Evolutionary conservation across 768 basidiomycete genomes (phyloP), one percentile per base, ranked within the genome.

Genomic region (Amanita polypyramis): DNA sequence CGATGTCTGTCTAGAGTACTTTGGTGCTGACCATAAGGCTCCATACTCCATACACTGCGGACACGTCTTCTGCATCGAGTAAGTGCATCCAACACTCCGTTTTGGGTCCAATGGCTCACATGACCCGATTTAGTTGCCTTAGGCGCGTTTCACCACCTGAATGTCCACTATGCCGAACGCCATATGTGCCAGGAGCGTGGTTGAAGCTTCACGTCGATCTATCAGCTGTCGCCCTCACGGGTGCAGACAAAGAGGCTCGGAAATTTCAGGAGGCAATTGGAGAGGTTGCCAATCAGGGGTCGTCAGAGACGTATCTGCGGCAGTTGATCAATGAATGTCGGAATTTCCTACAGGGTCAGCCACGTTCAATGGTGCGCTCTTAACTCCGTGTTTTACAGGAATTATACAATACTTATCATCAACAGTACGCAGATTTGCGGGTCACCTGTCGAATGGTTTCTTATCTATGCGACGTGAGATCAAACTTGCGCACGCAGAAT

Each of bases 1-100:
- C 72, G 85, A 87, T 65, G 74, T 87, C 57, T 88, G 85, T 65
- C 70, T 81, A 55, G 84, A 87, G 55, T 62, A 65, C 27, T 86
- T 81, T 59, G 69, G 69, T 43, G 60, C 60, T 45, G 75, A 74
- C 43, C 54, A 54, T 39, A 79, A 76, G 58, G 69, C 73, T 6
- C 83, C 84, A 43, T 76, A 80, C 57, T 73, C 77, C 42, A 82
- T 86, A 55, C 51, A 70, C 41, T 88, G 85, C 52, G 85, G 85
- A 14, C 84, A 87, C 59, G 75, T 79, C 48, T 85, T 85, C 63
- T 87, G 81, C 56, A 63, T 65, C 52, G 62, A 60, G 68, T 70
- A 47, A 47, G 72, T 67, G 21, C 9, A 23, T 41, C 9, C 36
- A 21, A 23, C 11, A 15, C 44, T 47, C 23, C 7, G 29, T 15